These are phyloP conservation scores for Leptographium radiaticola DNA, from an alignment of 2,329 filamentous ascomycete species.

Conservation along the genomic window DNA sequence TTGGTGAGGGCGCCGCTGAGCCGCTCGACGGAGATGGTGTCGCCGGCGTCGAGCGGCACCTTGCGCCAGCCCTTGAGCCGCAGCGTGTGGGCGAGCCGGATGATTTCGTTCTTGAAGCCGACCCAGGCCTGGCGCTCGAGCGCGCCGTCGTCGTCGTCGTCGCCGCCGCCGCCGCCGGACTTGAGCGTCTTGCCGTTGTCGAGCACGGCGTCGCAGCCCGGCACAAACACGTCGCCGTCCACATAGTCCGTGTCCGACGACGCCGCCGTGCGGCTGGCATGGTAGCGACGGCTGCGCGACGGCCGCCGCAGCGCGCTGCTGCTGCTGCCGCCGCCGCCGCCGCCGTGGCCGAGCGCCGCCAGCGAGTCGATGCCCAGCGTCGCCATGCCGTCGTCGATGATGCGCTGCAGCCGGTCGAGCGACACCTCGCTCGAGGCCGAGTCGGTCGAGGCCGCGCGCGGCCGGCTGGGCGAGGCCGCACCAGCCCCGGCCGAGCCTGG, in stretches of 20 bases:
- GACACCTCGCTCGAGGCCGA: conserved; percentile 60
- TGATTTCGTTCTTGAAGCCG: conserved; percentile 83
- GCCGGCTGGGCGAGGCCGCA: not conserved
- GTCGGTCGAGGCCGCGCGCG: conserved; percentile 40
- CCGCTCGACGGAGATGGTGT: conserved; percentile 56
- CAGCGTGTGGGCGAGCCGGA: conserved; percentile 79
- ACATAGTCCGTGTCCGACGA: conserved; percentile 80
- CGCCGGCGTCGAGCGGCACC: conserved; percentile 59
- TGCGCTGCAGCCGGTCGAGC: conserved; percentile 68
- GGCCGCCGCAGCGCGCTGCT: conserved; percentile 17
- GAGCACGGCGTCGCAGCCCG: conserved; percentile 68
- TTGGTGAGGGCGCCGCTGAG: conserved; percentile 91
- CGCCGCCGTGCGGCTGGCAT: conserved; percentile 33
- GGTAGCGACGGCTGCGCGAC: conserved; percentile 18
- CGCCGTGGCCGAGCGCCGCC: not conserved
- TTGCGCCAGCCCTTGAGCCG: conserved; percentile 84
- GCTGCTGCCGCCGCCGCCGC: not conserved
- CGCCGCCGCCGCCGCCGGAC: conserved; percentile 32
- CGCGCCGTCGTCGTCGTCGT: conserved; percentile 32
- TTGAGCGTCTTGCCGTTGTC: conserved; percentile 85
- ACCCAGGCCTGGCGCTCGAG: conserved; percentile 67
- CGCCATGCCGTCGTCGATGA: conserved; percentile 55
- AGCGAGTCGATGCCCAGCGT: conserved; percentile 31
- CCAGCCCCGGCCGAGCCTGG: no score
- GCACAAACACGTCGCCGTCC: conserved; percentile 73